Evolutionary conservation across 192 early-diverging fungal species (phyloP).

Genomic region (Geosiphon pyriformis): DNA sequence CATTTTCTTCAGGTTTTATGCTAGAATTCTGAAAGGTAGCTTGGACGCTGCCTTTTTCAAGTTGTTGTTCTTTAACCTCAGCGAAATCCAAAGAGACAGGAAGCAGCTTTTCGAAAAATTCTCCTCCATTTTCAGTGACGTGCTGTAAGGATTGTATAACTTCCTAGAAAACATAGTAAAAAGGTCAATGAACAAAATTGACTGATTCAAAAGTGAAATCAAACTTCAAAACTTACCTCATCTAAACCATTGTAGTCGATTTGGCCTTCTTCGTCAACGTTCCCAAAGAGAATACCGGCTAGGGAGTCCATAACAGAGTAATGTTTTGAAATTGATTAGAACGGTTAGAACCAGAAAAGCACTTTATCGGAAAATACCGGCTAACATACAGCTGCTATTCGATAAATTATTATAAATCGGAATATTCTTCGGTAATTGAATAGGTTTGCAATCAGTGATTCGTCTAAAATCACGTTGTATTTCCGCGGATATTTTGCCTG

Average conservation of each 20-base stretch:
- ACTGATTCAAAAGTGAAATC: not conserved
- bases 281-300: constrained; percentile 79
- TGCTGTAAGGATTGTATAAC: constrained; percentile 47
- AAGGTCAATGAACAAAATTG: not conserved
- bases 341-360: no score
- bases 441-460: no score
- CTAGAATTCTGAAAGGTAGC: constrained; percentile 31
- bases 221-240: constrained; percentile 26
- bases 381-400: no score
- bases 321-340: no score
- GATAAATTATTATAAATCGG: no score
- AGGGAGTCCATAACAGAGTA: constrained; percentile 45
- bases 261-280: constrained; percentile 81
- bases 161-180: constrained; percentile 39
- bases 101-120: constrained; percentile 45
- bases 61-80: constrained; percentile 44
- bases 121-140: constrained; percentile 41
- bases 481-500: no score
- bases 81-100: constrained; percentile 46
- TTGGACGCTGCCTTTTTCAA: constrained; percentile 29
- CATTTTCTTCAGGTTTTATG: constrained; percentile 60
- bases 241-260: constrained; percentile 60
- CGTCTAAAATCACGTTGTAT: no score
- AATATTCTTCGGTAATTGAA: no score
- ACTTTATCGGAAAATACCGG: no score